These are phyloP conservation scores for Cryptococcus floricola DNA, from an alignment of 1,284 basidiomycete species.

Conservation along the genomic window DNA sequence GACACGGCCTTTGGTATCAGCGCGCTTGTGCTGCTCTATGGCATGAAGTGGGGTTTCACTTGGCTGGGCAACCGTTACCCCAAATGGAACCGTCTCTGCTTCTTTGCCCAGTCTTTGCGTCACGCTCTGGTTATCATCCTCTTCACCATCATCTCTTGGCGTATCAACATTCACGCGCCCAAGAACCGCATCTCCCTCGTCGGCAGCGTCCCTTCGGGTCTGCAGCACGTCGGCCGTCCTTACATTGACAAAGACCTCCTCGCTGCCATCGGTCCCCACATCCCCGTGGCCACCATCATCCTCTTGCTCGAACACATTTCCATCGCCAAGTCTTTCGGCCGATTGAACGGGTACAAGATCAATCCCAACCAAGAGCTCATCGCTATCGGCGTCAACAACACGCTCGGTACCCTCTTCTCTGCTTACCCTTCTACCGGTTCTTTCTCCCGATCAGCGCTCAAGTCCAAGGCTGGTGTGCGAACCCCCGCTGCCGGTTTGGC, in stretches of 20 bases:
- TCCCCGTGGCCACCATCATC: conserved; percentile 92
- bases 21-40: conserved; percentile 62
- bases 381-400: conserved; percentile 81
- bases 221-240: conserved; percentile 72
- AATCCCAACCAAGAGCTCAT: conserved; percentile 96
- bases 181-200: conserved; percentile 82
- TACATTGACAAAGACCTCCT: conserved; percentile 64
- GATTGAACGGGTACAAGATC: conserved; percentile 95
- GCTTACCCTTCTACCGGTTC: conserved; percentile 97
- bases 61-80: conserved; percentile 65
- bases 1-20: conserved; percentile 89
- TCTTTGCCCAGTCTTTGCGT: conserved; percentile 78
- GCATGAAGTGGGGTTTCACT: conserved; percentile 65
- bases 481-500: conserved; percentile 87
- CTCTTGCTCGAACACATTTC: conserved; percentile 95
- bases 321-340: conserved; percentile 92
- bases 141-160: conserved; percentile 77
- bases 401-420: conserved; percentile 73
- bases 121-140: conserved; percentile 84
- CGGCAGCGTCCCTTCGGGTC: conserved; percentile 73
- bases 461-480: conserved; percentile 92
- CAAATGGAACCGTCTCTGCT: conserved; percentile 66
- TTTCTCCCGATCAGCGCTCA: conserved; percentile 93
- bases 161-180: conserved; percentile 65
- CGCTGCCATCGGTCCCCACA: conserved; percentile 64